Base-by-base conservation (phyloP, 1,284 basidiomycete genomes). In the Cerrena zonata region DNA sequence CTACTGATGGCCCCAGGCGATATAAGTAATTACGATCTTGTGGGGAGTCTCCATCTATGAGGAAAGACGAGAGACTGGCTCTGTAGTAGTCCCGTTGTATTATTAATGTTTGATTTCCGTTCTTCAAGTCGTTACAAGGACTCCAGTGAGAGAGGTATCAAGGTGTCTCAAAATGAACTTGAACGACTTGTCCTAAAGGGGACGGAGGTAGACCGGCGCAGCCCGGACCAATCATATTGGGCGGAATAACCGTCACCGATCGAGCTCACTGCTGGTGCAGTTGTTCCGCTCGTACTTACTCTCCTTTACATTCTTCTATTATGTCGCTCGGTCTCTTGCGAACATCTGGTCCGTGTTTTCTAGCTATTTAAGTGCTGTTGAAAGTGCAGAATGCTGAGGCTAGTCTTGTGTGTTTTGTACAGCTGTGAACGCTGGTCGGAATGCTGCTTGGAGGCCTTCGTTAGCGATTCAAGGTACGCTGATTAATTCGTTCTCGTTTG, bases 291-390 rank as follows among this genome's bases (percentile, higher is more conserved):
- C 10, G 39, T 18, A 40, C 13, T 47, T 21, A 48, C 47, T 40
- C 18, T 48, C 49, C 36, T 45, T 43, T 25, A 50, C 51, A 57
- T 53, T 48, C 51, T 56, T 52, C 59, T 56, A 59, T 54, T 59
- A 84, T 84, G 79, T 77, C 79, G 58, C 70, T 79, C 62, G 58
- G 64, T 52, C 62, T 72, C 36, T 63, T 81, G 53, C 76, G 70
- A 62, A 64, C 72, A 56, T 69, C 75, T 67, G 71, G 80, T 80
- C 55, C 53, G 69, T 57, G 13, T 18, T 21, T 37, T 11, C 5
- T 23, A 7, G 39, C 21, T 19, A 12, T 36, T 25, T 39, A 10
- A n/a, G n/a, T n/a, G n/a, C n/a, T n/a, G n/a, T 15, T n/a, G 19
- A 11, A 22, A 21, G 4, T 19, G 21, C 36, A 5, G 19, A 34